Conservation (phyloP, 2,329 filamentous ascomycete genomes). For the Penicillium sclerotiorum region DNA sequence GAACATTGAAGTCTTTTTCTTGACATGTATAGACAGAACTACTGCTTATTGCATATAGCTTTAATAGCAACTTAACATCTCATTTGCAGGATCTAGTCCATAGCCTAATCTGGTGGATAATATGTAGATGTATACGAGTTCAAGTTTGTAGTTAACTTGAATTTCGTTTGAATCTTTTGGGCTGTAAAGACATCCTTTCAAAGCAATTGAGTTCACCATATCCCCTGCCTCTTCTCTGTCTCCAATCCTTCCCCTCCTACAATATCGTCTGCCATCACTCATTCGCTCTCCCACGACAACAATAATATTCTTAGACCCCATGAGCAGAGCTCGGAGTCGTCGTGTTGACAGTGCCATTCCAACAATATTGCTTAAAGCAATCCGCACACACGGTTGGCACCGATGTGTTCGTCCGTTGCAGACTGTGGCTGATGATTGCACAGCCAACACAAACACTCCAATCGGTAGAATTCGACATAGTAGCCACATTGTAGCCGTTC, state of each 20-base stretch:
- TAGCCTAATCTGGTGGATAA: too few relatives aligned
- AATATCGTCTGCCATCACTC: too few relatives aligned
- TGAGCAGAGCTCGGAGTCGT: not conserved
- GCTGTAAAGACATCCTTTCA: too few relatives aligned
- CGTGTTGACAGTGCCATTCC: not conserved
- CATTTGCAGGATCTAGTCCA: not conserved
- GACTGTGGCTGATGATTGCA: constrained; percentile 73
- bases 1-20: not conserved
- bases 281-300: too few relatives aligned
- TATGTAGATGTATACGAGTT: too few relatives aligned
- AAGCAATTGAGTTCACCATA: too few relatives aligned
- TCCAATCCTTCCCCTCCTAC: too few relatives aligned
- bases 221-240: too few relatives aligned
- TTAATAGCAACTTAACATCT: constrained; percentile 1
- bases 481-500: constrained; percentile 78
- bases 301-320: too few relatives aligned
- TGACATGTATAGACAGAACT: constrained; percentile 5
- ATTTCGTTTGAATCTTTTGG: too few relatives aligned
- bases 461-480: constrained; percentile 72
- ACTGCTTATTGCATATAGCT: constrained; percentile 7
- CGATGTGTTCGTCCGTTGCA: constrained; percentile 64
- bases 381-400: constrained; percentile 69
- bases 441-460: constrained; percentile 82
- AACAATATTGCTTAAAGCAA: not conserved
- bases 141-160: too few relatives aligned